Evolutionary conservation across 2,329 filamentous ascomycete genomes (phyloP).

Genomic region (Fusarium sp.): DNA sequence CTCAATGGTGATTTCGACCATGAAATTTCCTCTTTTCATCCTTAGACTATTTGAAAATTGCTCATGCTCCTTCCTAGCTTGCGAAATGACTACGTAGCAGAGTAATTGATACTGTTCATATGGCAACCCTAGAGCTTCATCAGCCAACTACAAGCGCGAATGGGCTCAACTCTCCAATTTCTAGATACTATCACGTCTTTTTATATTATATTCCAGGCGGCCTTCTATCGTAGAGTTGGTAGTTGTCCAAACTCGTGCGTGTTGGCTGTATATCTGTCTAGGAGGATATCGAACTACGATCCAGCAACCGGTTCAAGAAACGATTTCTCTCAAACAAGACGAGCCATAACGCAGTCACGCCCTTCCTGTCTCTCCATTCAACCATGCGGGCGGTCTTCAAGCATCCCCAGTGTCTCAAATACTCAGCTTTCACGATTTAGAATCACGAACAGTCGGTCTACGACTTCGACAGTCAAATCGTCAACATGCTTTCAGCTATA

Average conservation of each 20-base stretch:
- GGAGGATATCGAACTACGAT: too few species aligned
- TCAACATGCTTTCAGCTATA: background rate
- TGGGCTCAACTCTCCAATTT: background rate
- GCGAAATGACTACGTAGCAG: background rate
- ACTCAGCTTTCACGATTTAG: too few species aligned
- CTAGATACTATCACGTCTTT: background rate
- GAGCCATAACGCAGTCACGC: rapidly evolving
- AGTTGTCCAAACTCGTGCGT: background rate
- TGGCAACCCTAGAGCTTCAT: background rate
- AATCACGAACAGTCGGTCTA: background rate
- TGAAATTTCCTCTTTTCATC: background rate
- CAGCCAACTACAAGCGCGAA: background rate
- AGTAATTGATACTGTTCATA: too few species aligned
- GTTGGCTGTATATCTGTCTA: background rate
- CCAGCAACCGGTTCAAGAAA: background rate
- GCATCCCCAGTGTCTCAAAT: background rate
- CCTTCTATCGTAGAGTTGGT: rapidly evolving
- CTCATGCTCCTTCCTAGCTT: background rate
- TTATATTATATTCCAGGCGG: rapidly evolving
- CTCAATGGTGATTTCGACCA: background rate
- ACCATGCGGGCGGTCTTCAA: rapidly evolving
- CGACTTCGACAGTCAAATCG: background rate
- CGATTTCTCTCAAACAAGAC: rapidly evolving
- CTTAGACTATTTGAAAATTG: background rate
- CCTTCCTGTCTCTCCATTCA: background rate